These are phyloP conservation scores for Xylaria palmicola DNA, from an alignment of 495 filamentous ascomycete species.

Conservation along the genomic window DNA sequence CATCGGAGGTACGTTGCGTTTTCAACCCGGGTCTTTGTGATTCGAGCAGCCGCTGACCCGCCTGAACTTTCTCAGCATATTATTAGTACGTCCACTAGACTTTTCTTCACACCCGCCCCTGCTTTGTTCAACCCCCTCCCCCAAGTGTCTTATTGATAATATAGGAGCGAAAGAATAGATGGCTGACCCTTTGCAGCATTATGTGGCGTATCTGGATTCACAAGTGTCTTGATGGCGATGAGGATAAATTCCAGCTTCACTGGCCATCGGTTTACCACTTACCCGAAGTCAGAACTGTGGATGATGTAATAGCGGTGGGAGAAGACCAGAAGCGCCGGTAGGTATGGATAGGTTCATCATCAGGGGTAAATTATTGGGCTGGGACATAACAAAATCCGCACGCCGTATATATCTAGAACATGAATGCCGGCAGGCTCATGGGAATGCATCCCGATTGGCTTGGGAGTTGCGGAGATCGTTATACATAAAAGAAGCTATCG, in stretches of 20 bases:
- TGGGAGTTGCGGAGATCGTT: not conserved
- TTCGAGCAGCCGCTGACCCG: not conserved
- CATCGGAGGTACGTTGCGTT: constrained; percentile 38
- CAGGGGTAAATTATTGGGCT: not conserved
- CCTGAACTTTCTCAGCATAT: constrained; percentile 48
- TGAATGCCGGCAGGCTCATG: not conserved
- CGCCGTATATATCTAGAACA: not conserved
- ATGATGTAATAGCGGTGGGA: constrained; percentile 7
- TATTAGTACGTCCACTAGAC: constrained; percentile 19
- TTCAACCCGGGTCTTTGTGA: not conserved
- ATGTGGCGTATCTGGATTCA: constrained; percentile 85
- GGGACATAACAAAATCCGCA: no score
- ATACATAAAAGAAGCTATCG: not conserved
- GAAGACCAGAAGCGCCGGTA: constrained; percentile 35
- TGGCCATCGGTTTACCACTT: constrained; percentile 68
- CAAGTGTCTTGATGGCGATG: constrained; percentile 72
- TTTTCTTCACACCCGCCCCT: no score
- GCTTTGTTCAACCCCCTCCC: no score
- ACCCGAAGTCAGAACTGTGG: constrained; percentile 56
- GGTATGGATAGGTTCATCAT: not conserved
- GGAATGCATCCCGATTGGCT: not conserved
- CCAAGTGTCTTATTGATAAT: no score
- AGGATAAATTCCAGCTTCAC: constrained; percentile 70
- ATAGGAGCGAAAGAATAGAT: not conserved
- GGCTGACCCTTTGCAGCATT: constrained; percentile 77